Evolutionary conservation across 345 rosid genomes (phyloP), one percentile per base, ranked within the genome.

Genomic region (Eucalyptus cloeziana): DNA sequence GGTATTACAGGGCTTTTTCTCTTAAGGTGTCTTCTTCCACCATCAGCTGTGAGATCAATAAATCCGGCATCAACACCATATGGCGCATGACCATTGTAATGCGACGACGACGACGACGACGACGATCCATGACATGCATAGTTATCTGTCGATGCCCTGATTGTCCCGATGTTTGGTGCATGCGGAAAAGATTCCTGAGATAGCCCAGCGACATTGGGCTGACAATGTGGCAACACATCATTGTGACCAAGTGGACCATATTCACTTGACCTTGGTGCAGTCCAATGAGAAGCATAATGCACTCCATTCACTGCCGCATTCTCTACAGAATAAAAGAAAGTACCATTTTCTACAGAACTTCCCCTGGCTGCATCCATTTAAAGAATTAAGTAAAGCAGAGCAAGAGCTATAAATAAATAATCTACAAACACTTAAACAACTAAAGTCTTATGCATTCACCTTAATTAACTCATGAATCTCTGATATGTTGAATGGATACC

Each of bases 1-100:
- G 96, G 94, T 86, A 90, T 90, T 67, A 93, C 95, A 37, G 96
- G 98, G 89, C 94, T 94, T 92, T 97, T 97, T 64, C 99, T 87
- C 94, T 97, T 97, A 87, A 95, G 96, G 49, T 90, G 94, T 87
- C 94, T 96, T 91, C 96, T 93, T 64, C 94, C 94, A 86, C 91
- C 91, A 58, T 93, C 94, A 92, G 90, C 87, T 85, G 94, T 90
- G 71, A 94, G 93, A 92, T 94, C 98, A 85, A 90, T 92, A 91
- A 92, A 91, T 81, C 93, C 90, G 90, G 93, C 93, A 86, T 94
- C 96, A 86, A 91, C 90, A 85, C 94, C 94, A 90, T 92, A 92
- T 25, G 91, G 88, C 86, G 90, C 60, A 86, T 94, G 98, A 86
- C 93, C 91, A 86, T 93, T 95, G 90, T 93, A 93, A 91, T 89